These are phyloP conservation scores for Gaillardinia entomophila DNA, from an alignment of 805 yeast species.

Conservation along the genomic window DNA sequence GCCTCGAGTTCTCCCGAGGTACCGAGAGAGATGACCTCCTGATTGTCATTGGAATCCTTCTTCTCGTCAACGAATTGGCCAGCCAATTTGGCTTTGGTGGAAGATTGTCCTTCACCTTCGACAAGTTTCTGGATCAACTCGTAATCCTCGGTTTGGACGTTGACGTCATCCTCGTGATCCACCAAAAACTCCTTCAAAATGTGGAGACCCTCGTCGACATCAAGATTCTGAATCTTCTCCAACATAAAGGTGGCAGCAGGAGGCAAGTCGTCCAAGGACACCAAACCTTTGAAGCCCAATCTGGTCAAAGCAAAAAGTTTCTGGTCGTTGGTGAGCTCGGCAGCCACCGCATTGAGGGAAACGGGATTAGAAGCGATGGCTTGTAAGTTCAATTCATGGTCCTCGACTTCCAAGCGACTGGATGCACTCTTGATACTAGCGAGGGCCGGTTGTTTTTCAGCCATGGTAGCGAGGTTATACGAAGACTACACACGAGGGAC, in stretches of 20 bases:
- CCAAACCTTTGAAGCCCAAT: slow-evolving; percentile 20
- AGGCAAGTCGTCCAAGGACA: slow-evolving; percentile 23
- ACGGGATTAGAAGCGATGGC: slow-evolving; percentile 16
- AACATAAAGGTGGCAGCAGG: slow-evolving; percentile 32
- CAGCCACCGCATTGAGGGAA: slow-evolving; percentile 20
- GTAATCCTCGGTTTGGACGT: slow-evolving; percentile 35
- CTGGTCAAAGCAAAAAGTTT: slow-evolving; percentile 21
- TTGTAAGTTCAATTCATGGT: slow-evolving; percentile 8
- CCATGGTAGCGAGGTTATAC: too few species aligned
- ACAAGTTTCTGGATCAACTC: slow-evolving; percentile 20
- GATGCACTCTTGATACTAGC: slow-evolving; percentile 2
- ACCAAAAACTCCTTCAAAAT: slow-evolving; percentile 34
- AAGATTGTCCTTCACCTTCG: background rate
- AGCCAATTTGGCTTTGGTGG: background rate
- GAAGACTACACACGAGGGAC: too few species aligned
- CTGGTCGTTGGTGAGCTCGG: slow-evolving; percentile 16
- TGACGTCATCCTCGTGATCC: slow-evolving; percentile 43
- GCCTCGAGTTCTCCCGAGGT: background rate
- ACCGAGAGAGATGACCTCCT: background rate
- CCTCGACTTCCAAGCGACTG: slow-evolving; percentile 4
- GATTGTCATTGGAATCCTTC: background rate
- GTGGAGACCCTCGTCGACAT: slow-evolving; percentile 32
- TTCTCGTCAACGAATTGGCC: background rate
- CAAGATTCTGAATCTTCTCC: slow-evolving; percentile 29
- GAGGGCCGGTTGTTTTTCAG: too few species aligned